Evolutionary conservation across 306 rosid genomes (phyloP), one percentile per base, ranked within the genome.

Genomic region (Elaeagnus macrophylla): DNA sequence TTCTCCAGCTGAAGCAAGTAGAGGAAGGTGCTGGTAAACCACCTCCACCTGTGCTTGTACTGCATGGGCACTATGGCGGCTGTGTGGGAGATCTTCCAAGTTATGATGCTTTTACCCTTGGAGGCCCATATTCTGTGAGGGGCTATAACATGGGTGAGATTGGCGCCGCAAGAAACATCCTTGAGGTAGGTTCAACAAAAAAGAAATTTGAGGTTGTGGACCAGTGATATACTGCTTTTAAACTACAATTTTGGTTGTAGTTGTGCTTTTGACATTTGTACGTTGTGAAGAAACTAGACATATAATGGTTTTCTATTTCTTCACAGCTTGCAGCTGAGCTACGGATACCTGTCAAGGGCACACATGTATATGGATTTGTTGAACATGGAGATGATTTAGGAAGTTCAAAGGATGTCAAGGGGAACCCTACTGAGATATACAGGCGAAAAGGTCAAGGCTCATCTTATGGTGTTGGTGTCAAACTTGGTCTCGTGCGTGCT

Each of bases 51-150:
- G 96, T 87, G 53, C 87, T 91, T 65, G 99, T 91, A 20, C 89
- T 91, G 72, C 99, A 91, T 12, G 85, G 99, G 25, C 99, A 83
- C 72, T 87, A 84, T 68, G 96, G 99, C 71, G 99, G 96, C 64
- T 91, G 99, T 75, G 87, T 87, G 3, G 99, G 99, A 37, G 96
- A 91, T 73, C 99, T 91, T 73, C 96, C 99, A 47, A 87, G 96
- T 56, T 91, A 91, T 38, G 99, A 91, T 63, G 94, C 99, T 63
- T 91, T 91, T 79, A 80, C 93, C 52, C 95, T 91, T 5, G 99
- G 99, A 1, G 99, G 99, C 5, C 99, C 99, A 58, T 91, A 91
- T 66, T 91, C 99, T 35, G 99, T 91, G 20, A 82, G 99, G 73
- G 99, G 99, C 57, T 91, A 91, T 72, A 82, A 77, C 75, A 87